phyloP scores from a whole-genome alignment of 177 flowering plant genomes.

The Telopea speciosissima region DNA sequence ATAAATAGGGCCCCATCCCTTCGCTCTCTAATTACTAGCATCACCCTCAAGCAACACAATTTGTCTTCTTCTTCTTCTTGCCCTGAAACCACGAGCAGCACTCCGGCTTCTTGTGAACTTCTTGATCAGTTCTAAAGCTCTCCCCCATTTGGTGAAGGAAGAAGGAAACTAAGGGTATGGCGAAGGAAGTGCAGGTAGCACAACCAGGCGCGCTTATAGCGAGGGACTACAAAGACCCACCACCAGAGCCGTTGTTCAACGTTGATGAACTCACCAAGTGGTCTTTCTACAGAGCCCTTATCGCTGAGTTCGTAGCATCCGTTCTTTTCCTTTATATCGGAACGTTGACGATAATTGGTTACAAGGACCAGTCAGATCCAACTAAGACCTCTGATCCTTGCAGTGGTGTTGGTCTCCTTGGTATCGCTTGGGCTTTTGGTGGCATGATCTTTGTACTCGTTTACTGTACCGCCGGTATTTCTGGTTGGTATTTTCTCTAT shows the following conservation, averaged over 20 bases:
- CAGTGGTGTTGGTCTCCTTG: constrained; percentile 58
- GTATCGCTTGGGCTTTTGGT: constrained; percentile 77
- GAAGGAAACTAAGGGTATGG: too few species aligned
- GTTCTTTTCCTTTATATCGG: constrained; percentile 34
- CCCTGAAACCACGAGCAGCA: too few species aligned
- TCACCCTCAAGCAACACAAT: too few species aligned
- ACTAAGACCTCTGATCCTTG: constrained; percentile 19
- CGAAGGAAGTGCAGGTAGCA: constrained; percentile 37
- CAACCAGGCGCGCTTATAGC: constrained; percentile 25
- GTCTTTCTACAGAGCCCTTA: constrained; percentile 49
- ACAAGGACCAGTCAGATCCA: constrained; percentile 15
- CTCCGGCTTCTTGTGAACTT: too few species aligned
- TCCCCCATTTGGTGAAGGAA: background rate
- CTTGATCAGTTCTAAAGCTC: background rate
- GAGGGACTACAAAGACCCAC: constrained; percentile 63
- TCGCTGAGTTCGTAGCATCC: constrained; percentile 48
- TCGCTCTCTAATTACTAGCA: too few species aligned
- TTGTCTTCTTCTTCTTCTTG: too few species aligned
- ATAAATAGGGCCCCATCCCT: too few species aligned
- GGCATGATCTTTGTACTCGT: constrained; percentile 75
- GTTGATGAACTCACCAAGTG: constrained; percentile 31
- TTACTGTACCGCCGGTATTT: constrained; percentile 78
- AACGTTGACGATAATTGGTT: constrained; percentile 44
- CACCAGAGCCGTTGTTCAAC: constrained; percentile 38
- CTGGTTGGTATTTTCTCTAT: constrained; percentile 38